phyloP scores from a whole-genome alignment of 2,329 filamentous ascomycete genomes.

The Pyrenophora seminiperda region DNA sequence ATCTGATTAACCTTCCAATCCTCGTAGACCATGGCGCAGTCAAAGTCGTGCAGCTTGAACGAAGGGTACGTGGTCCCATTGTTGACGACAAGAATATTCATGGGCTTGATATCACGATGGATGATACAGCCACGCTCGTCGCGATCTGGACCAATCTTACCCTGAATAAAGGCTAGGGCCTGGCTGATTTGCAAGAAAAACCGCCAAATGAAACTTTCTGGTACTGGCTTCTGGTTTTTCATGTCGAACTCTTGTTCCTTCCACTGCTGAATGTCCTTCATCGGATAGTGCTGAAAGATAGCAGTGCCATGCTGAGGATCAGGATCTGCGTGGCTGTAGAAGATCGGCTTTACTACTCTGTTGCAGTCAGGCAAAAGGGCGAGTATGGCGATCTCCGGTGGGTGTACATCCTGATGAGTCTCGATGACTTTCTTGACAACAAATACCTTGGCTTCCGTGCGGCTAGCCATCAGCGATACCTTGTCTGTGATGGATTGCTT shows the following conservation, averaged over 20 bases:
- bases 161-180: constrained; percentile 36
- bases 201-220: constrained; percentile 37
- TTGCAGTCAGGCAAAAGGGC: constrained; percentile 24
- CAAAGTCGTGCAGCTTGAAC: constrained; percentile 39
- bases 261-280: constrained; percentile 32
- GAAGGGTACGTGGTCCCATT: constrained; percentile 33
- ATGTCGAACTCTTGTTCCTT: constrained; percentile 19
- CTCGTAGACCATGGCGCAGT: constrained; percentile 12
- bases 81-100: constrained; percentile 33
- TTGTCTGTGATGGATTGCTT: not conserved
- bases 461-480: constrained; percentile 10
- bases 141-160: constrained; percentile 12
- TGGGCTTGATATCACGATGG: constrained; percentile 38
- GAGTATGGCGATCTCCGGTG: constrained; percentile 22
- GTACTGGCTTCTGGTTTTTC: constrained; percentile 24
- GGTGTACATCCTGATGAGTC: constrained; percentile 7
- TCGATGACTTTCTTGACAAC: constrained; percentile 29
- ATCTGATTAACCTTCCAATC: not conserved
- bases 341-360: constrained; percentile 24
- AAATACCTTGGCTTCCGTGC: constrained; percentile 6
- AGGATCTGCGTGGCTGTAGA: constrained; percentile 11
- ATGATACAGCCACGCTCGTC: constrained; percentile 13
- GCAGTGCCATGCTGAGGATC: constrained; percentile 15
- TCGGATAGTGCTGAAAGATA: constrained; percentile 28
- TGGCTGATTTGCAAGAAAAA: constrained; percentile 38